Evolutionary conservation across 805 yeast genomes (phyloP).

Genomic region (Blastobotrys attinorum): DNA sequence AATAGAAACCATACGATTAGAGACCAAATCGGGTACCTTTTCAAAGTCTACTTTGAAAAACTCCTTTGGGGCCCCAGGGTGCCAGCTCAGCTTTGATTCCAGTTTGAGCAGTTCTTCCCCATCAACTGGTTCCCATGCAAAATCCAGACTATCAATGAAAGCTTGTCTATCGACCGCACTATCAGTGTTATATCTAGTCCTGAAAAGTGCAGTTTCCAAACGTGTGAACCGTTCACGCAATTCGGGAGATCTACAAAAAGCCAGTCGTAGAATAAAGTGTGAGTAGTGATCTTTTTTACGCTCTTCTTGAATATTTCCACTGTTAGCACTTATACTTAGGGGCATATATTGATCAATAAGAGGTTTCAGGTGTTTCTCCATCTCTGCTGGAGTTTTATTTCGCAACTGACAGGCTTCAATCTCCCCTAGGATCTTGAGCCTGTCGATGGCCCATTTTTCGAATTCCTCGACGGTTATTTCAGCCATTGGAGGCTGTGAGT

Average conservation of each 20-base stretch:
- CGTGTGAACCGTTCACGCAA: slow-evolving; percentile 69
- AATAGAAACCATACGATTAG: slow-evolving; percentile 61
- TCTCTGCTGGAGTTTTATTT: slow-evolving; percentile 55
- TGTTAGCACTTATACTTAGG: slow-evolving; percentile 34
- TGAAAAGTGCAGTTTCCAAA: slow-evolving; percentile 69
- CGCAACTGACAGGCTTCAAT: slow-evolving; percentile 67
- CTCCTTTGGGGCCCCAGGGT: slow-evolving; percentile 42
- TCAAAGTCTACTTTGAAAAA: slow-evolving; percentile 86
- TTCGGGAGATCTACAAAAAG: slow-evolving; percentile 79
- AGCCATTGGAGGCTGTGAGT: slow-evolving; percentile 65
- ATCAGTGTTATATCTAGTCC: slow-evolving; percentile 57
- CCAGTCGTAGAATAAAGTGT: slow-evolving; percentile 80
- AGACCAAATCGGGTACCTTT: slow-evolving; percentile 68
- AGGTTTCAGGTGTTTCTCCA: slow-evolving; percentile 58
- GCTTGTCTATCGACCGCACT: slow-evolving; percentile 59
- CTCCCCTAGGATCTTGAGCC: slow-evolving; percentile 75
- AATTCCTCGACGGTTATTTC: slow-evolving; percentile 90
- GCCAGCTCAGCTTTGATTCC: slow-evolving; percentile 39
- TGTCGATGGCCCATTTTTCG: slow-evolving; percentile 92
- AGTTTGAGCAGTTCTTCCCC: slow-evolving; percentile 51
- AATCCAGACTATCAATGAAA: slow-evolving; percentile 56
- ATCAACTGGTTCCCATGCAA: slow-evolving; percentile 65
- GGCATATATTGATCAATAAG: slow-evolving; percentile 60
- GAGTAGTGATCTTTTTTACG: slow-evolving; percentile 87
- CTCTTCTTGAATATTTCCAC: slow-evolving; percentile 36